Conservation (phyloP, 306 rosid genomes). For the Purshia tridentata region DNA sequence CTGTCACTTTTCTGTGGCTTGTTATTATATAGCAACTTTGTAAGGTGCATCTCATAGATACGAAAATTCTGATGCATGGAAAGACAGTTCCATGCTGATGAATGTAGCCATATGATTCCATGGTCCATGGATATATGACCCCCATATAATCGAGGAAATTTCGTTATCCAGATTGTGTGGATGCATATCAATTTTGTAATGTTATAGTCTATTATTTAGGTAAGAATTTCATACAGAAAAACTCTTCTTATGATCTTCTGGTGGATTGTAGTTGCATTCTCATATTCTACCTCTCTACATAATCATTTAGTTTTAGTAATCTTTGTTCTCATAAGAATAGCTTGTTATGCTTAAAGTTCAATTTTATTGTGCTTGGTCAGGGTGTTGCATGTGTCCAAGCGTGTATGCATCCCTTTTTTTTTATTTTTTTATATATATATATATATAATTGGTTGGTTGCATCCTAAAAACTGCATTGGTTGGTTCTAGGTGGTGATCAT, state of each 20-base stretch:
- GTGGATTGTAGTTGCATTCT: background rate
- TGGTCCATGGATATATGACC: background rate
- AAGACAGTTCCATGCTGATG: background rate
- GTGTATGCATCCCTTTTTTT: background rate
- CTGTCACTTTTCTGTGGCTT: background rate
- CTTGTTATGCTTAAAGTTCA: background rate
- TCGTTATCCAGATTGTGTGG: background rate
- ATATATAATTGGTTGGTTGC: too few species aligned
- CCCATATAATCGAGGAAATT: background rate
- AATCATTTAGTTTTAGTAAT: background rate
- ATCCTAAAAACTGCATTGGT: constrained; percentile 12
- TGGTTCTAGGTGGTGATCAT: constrained; percentile 78
- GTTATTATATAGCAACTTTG: background rate
- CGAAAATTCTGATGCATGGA: background rate
- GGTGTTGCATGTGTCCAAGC: background rate
- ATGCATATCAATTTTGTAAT: background rate
- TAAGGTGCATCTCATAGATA: background rate
- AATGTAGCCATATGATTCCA: background rate
- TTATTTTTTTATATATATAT: background rate
- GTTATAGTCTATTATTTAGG: background rate
- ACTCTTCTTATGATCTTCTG: background rate
- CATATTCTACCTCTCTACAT: background rate
- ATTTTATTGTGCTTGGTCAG: background rate
- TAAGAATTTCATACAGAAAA: background rate
- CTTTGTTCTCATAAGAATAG: background rate